These are phyloP conservation scores for Aureobasidium sp. DNA, from an alignment of 2,329 filamentous ascomycete genomes.

Conservation along the genomic window DNA sequence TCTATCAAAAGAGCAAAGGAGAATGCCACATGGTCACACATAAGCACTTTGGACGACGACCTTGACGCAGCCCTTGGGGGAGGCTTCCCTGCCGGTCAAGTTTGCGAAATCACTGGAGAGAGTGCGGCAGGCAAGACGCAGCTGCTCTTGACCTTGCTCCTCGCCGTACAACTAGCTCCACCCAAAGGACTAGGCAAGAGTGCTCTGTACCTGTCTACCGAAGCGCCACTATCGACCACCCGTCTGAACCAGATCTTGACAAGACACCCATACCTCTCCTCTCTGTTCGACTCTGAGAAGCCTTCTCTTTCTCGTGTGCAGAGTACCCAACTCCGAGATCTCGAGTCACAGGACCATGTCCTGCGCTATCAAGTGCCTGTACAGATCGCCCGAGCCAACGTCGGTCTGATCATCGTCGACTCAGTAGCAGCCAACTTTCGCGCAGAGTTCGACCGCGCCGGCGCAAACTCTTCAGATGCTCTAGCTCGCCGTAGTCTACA, in stretches of 20 bases:
- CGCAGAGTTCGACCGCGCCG: conserved; percentile 66
- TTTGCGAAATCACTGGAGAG: conserved; percentile 89
- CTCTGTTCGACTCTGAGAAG: conserved; percentile 32
- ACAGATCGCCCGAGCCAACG: conserved; percentile 63
- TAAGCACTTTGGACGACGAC: conserved; percentile 72
- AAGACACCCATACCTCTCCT: conserved; percentile 54
- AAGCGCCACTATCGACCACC: conserved; percentile 73
- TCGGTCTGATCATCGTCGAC: conserved; percentile 81
- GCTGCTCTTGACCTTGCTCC: conserved; percentile 75
- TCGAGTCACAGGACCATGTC: conserved; percentile 94
- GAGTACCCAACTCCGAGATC: conserved; percentile 76
- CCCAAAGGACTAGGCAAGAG: conserved; percentile 63
- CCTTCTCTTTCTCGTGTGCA: conserved; percentile 71
- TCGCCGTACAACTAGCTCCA: conserved; percentile 73
- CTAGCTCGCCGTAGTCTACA: conserved; percentile 72
- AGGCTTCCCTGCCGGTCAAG: conserved; percentile 70
- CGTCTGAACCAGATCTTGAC: conserved; percentile 74
- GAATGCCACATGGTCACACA: conserved; percentile 45
- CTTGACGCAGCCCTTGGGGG: conserved; percentile 69
- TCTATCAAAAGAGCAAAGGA: conserved; percentile 8
- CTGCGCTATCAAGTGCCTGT: conserved; percentile 87
- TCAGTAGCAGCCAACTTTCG: conserved; percentile 94
- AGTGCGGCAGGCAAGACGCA: conserved; percentile 94
- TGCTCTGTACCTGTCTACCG: conserved; percentile 92
- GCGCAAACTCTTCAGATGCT: conserved; percentile 23